Evolutionary conservation across 352 stramenopile species (phyloP).

Genomic region (Globisporangium nagaii): DNA sequence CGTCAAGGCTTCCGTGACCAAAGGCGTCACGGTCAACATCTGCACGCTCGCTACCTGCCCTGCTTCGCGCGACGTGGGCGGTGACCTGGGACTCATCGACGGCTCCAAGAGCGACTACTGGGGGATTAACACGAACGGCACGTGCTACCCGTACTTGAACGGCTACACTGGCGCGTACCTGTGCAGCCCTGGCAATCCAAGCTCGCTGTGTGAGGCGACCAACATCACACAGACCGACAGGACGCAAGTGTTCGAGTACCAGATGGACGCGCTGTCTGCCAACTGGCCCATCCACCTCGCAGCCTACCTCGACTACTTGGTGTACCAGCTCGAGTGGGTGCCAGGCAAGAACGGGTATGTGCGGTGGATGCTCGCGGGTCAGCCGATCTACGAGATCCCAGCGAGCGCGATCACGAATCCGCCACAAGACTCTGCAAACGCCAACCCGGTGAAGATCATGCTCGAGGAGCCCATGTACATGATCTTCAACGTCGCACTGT

Average conservation of each 20-base stretch:
- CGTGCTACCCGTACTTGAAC: conserved; percentile 48
- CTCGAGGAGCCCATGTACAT: conserved; percentile 94
- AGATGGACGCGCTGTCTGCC: conserved; percentile 92
- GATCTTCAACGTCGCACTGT: conserved; percentile 94
- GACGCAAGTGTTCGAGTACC: conserved; percentile 43
- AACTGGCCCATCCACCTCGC: conserved; percentile 80
- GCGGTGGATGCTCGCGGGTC: conserved; percentile 71
- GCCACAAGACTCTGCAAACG: conserved; percentile 39
- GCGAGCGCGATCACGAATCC: conserved; percentile 42
- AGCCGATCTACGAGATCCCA: conserved; percentile 86
- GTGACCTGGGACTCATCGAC: neutral
- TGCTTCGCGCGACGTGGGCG: neutral
- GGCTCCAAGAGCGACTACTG: neutral
- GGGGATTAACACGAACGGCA: conserved; percentile 23
- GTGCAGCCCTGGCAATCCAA: conserved; percentile 42
- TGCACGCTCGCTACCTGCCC: neutral
- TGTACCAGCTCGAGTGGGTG: conserved; percentile 72
- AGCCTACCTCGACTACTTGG: conserved; percentile 75
- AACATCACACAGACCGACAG: conserved; percentile 4
- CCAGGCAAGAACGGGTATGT: conserved; percentile 45
- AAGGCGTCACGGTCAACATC: neutral
- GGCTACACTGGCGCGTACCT: conserved; percentile 47
- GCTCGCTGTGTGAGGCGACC: conserved; percentile 19
- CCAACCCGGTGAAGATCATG: conserved; percentile 87
- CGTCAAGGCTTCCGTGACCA: neutral